Base-by-base conservation (phyloP, 495 filamentous ascomycete genomes). In the Clohesyomyces aquaticus region DNA sequence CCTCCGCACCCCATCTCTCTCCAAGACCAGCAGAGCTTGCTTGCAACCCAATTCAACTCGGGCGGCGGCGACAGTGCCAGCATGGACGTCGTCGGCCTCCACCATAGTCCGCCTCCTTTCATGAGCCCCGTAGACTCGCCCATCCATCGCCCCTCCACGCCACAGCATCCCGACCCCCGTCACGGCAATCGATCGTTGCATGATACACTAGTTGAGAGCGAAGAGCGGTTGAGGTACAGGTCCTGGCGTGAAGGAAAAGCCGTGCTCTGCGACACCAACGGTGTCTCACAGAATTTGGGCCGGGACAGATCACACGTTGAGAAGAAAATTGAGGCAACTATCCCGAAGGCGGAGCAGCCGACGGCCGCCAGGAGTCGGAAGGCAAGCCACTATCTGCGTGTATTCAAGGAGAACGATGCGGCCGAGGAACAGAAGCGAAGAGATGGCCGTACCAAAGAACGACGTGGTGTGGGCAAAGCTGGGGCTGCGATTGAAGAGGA, bases 371-470 rank as follows among this genome's bases (percentile, higher is more conserved):
- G 94, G 63, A 96, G 92, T 75, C 86, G 94, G 61, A 98, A 98
- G 77, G 88, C 93, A 47, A 96, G 91, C 72, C 93, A 98, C 74
- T 91, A 89, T 70, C 75, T 98, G 47, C 85, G 94, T 2, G 82
- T 97, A 53, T 98, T 98, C 81, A 94, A 91, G 73, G 91, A 96
- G 71, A 94, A 92, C 61, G 88, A 91, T 23, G 77, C 77, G 11
- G 81, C 78, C 12, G 76, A 81, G 19, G 83, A 83, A 45, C 74
- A 66, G 22, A 71, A 59, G 64, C 76, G 69, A 61, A 57, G 58
- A 21, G 72, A 77, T 54, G 70, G 75, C 14, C 66, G 66, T 16
- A 38, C 41, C 9, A 70, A 70, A 41, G 67, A 70, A 14, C 61
- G 63, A 8, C 62, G 59, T 8, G 9, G 22, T 10, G 45, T 38